Evolutionary conservation across 2,329 filamentous ascomycete genomes (phyloP), one percentile per base, ranked within the genome.

Genomic region (Xylariaceae sp.): DNA sequence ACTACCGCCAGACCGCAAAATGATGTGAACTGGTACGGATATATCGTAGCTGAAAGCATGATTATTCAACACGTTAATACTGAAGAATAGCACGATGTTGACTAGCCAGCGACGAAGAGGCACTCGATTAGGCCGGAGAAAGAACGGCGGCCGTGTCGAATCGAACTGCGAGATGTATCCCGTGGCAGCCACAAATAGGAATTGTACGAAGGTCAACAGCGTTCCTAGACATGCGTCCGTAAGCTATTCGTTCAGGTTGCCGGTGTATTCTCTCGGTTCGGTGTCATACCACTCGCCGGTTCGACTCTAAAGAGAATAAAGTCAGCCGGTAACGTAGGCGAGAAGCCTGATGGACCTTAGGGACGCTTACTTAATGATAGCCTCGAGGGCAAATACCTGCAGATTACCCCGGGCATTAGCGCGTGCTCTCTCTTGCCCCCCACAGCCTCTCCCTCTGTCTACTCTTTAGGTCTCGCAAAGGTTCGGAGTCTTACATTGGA

Each of bases 21-120:
- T 98, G 67, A 99, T 99, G 71, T 99, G 95, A 47, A 99, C 87
- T 1, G 95, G 95, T 0, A 99, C 91, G 6, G 92, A 96, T 54
- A 99, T 98, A 66, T 92, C 88, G 76, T 97, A 99, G 60, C 91
- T 93, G 73, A 99, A 99, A 6, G 93, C 95, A 79, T 93, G 93
- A 68, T 99, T 99, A 76, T 99, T 99, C 70, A 99, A 77, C 55
- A 98, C 86, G 68, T 98, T 99, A 75, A 99, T 95, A 60, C 84
- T 84, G 72, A 96, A 95, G 75, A 98, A 98, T 65, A 97, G 84
- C 3, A 89, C 78, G 42, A 96, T 96, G 70, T 96, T 97, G 68
- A 93, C 80, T 48, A 90, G 71, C 93, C 95, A 98, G 70, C 91
- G 89, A 46, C 82, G 81, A 52, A 98, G 79, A 0, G 95, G 95